A percentile compares a stretch with the other conserved stretches of the same genome.
phyloP scores from a whole-genome alignment of 164 flowering plant species.

The Macadamia integrifolia region DNA sequence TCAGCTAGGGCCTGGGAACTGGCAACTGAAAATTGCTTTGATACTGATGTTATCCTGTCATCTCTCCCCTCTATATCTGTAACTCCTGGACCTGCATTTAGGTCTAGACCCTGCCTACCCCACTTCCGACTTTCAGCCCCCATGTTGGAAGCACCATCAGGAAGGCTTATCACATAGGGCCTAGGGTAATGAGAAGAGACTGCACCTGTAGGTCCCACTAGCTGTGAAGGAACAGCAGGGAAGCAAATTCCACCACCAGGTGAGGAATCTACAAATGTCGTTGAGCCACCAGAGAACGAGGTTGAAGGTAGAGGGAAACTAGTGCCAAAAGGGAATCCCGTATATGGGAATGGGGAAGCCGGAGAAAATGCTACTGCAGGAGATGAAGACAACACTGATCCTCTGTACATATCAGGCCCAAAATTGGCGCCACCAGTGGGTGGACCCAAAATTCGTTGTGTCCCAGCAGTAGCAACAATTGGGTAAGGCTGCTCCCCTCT shows the following conservation, averaged over 20 bases:
- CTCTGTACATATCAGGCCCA: constrained; percentile 58
- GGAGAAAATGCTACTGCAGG: constrained; percentile 54
- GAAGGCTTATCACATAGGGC: constrained; percentile 54
- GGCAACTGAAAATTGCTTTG: constrained; percentile 51
- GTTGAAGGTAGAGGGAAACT: constrained; percentile 61
- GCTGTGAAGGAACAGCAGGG: constrained; percentile 18
- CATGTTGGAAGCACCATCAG: constrained; percentile 34
- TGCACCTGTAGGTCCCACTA: constrained; percentile 37
- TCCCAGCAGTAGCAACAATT: constrained; percentile 41
- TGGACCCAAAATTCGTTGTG: constrained; percentile 51
- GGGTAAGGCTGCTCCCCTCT: constrained; percentile 60
- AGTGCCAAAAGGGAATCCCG: constrained; percentile 58
- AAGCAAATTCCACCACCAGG: constrained; percentile 37
- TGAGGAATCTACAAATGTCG: constrained; percentile 54
- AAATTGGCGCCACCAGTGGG: constrained; percentile 40
- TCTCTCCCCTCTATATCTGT: constrained; percentile 60
- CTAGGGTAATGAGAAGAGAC: constrained; percentile 54
- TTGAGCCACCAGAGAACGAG: constrained; percentile 51
- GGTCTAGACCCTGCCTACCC: constrained; percentile 69
- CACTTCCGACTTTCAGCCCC: constrained; percentile 55
- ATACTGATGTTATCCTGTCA: constrained; percentile 38
- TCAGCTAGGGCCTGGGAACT: constrained; percentile 51
- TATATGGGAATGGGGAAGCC: constrained; percentile 50
- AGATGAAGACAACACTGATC: constrained; percentile 71
- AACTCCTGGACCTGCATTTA: constrained; percentile 79